Evolutionary conservation across 1,284 basidiomycete genomes (phyloP).

Genomic region (Lentinus polychrous): DNA sequence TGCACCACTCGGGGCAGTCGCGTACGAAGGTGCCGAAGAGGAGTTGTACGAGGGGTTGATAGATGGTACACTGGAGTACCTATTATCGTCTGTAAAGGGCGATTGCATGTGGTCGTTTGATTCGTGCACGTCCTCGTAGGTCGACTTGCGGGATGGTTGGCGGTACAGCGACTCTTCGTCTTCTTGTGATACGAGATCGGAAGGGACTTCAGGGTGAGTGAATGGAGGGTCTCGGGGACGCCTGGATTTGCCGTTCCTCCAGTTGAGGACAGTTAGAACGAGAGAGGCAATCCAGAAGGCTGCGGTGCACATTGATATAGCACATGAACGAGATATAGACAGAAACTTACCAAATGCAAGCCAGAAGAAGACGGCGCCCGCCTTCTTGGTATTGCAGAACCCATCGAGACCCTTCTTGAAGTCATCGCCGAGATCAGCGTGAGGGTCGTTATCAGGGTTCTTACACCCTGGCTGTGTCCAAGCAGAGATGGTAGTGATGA

Average conservation of each 20-base stretch:
- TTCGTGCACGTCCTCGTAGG: constrained; percentile 34
- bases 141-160: constrained; percentile 23
- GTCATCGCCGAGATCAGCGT: constrained; percentile 58
- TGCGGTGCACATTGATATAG: constrained; percentile 19
- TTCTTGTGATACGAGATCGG: constrained; percentile 23
- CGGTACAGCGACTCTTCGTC: constrained; percentile 44
- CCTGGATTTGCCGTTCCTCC: constrained; percentile 61
- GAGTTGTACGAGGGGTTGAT: constrained; percentile 24
- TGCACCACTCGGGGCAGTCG: constrained; percentile 13
- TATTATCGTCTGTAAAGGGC: constrained; percentile 50
- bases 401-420: constrained; percentile 64
- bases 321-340: constrained; percentile 5
- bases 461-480: constrained; percentile 85
- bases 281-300: constrained; percentile 65
- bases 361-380: constrained; percentile 84
- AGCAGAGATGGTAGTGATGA: constrained; percentile 66
- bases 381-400: constrained; percentile 89
- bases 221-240: constrained; percentile 68
- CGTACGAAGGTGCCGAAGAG: constrained; percentile 24
- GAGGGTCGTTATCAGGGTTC: constrained; percentile 50
- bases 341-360: constrained; percentile 63
- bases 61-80: constrained; percentile 31
- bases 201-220: constrained; percentile 45
- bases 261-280: constrained; percentile 56
- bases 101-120: constrained; percentile 32